Base-by-base conservation (phyloP, 2,329 filamentous ascomycete genomes). In the Cordyceps cicadae region DNA sequence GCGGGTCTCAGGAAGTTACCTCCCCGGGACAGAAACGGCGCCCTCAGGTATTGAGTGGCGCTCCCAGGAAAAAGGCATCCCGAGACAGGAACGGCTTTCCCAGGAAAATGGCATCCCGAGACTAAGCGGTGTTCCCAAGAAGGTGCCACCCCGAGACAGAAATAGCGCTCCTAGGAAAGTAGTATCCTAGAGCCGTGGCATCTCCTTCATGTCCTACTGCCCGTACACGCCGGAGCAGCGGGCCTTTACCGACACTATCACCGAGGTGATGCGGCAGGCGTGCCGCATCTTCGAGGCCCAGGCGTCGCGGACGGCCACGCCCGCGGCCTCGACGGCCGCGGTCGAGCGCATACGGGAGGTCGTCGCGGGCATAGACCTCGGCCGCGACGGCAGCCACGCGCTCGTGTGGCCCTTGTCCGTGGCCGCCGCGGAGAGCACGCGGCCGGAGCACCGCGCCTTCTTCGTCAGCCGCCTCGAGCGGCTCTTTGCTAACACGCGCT, bases 331-430 rank as follows among this genome's bases (percentile, higher is more conserved):
- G 0, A 65, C 67, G 1, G 65, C 69, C 7, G 45, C 69, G 2
- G 63, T 76, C 0, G 72, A 75, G 21, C 64, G 67, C 21, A 62
- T 77, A 0, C 70, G 69, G 1, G 60, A 66, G 14, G 68, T 71
- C 3, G 68, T 75, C 0, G 37, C 63, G 1, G 63, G 63, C 6
- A 59, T 76, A 5, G 65, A 68, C 5, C 63, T 67, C 0, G 59
- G 67, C 1, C 69, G 66, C 0, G 68, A 69, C 3, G 74, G 74
- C 2, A 67, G 69, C 0, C 74, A 77, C 46, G 70, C 73, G 1
- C 69, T 77, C 0, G 74, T 76, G 0, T 77, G 75, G 75, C 66
- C 71, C 0, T 76, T 70, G 56, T 77, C 76, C 34, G 68, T 77
- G 1, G 74, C 72, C 0, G 74, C 73, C 0, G 74, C 74, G 0